Conservation (phyloP, 2,329 filamentous ascomycete genomes). For the Diplodia scrobiculata region DNA sequence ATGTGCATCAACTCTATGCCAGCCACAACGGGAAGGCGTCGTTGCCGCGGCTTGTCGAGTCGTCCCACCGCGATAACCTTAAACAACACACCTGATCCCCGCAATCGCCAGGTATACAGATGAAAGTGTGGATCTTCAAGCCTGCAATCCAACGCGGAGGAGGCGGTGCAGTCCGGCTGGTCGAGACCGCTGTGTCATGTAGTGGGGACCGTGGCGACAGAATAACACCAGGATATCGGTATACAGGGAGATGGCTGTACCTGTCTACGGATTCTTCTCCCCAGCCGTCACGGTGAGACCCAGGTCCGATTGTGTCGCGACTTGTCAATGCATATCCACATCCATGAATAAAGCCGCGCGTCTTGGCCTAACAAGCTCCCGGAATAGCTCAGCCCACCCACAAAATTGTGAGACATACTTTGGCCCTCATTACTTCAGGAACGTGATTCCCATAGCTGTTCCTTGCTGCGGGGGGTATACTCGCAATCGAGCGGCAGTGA, state of each 20-base stretch:
- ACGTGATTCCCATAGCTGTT: too few relatives aligned
- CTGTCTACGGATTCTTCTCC: neutral
- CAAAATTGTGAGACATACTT: too few relatives aligned
- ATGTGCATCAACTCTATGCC: slow-evolving; percentile 1
- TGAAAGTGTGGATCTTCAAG: slow-evolving; percentile 2
- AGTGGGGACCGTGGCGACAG: neutral
- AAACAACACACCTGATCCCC: slow-evolving; percentile 8
- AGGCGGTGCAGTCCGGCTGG: slow-evolving; percentile 4
- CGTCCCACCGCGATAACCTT: slow-evolving; percentile 14
- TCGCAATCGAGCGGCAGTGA: too few relatives aligned
- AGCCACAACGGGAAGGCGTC: slow-evolving; percentile 7
- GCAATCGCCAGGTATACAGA: slow-evolving; percentile 3
- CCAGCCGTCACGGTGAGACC: too few relatives aligned
- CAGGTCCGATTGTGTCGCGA: too few relatives aligned
- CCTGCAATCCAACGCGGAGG: slow-evolving; percentile 5
- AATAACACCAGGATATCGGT: neutral
- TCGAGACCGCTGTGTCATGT: neutral
- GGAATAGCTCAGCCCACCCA: too few relatives aligned
- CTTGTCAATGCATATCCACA: too few relatives aligned
- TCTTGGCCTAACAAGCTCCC: too few relatives aligned
- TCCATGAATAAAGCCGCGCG: too few relatives aligned
- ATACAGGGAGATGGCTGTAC: neutral
- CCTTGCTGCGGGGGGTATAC: too few relatives aligned
- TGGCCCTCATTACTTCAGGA: too few relatives aligned
- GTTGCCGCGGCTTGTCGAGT: slow-evolving; percentile 15